phyloP scores from a whole-genome alignment of 2,329 filamentous ascomycete genomes.

The Ascocoryne sarcoides region DNA sequence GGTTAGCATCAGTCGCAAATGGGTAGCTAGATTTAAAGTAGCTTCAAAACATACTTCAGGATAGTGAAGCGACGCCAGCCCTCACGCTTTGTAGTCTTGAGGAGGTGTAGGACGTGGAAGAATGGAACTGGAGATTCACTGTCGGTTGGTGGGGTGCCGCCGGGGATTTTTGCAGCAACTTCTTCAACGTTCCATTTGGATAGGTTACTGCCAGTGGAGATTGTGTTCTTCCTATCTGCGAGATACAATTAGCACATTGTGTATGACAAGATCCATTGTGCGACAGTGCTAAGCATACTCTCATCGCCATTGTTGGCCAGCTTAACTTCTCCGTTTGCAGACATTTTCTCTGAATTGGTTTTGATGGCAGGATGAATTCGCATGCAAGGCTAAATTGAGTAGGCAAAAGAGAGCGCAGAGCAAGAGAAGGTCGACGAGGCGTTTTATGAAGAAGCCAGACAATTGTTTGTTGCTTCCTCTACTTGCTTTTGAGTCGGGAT shows the following conservation, averaged over 20 bases:
- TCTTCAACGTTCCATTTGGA: slow-evolving; percentile 48
- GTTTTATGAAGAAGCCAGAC: too few species aligned
- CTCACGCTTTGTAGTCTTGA: slow-evolving; percentile 95
- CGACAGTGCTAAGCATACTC: too few species aligned
- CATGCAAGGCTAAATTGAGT: too few species aligned
- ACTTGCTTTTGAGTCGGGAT: too few species aligned
- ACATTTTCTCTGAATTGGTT: too few species aligned
- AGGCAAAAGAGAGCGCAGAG: too few species aligned
- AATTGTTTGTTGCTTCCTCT: too few species aligned
- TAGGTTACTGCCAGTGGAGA: background rate
- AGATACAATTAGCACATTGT: too few species aligned
- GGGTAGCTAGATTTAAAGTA: too few species aligned
- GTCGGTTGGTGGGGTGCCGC: slow-evolving; percentile 47
- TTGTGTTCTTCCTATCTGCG: background rate
- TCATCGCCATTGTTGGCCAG: slow-evolving; percentile 1
- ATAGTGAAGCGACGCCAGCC: slow-evolving; percentile 91
- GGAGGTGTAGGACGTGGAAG: slow-evolving; percentile 85
- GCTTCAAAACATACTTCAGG: slow-evolving; percentile 36
- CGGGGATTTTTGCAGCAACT: slow-evolving; percentile 56
- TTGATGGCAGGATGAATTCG: too few species aligned
- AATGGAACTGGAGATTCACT: slow-evolving; percentile 74
- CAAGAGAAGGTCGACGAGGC: too few species aligned
- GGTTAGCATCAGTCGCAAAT: background rate
- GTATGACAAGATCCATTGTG: background rate
- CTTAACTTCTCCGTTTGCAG: background rate